These are phyloP conservation scores for Sphaerosporella brunnea DNA, from an alignment of 495 filamentous ascomycete species.

Conservation along the genomic window DNA sequence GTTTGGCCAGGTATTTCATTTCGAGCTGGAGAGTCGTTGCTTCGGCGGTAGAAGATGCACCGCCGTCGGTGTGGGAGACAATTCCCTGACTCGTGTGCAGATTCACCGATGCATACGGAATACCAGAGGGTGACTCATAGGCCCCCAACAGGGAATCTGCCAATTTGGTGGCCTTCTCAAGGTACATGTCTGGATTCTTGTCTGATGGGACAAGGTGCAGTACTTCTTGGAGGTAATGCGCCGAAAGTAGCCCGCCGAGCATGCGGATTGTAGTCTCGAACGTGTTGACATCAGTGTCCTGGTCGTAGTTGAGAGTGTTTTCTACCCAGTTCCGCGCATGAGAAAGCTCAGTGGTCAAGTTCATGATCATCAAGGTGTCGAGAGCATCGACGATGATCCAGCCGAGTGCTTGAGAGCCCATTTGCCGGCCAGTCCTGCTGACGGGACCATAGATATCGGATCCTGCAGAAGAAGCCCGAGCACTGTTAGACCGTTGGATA, in stretches of 20 bases:
- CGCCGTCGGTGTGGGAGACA: slow-evolving; percentile 63
- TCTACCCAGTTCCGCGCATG: slow-evolving; percentile 84
- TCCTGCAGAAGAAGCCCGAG: slow-evolving; percentile 33
- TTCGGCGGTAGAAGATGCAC: slow-evolving; percentile 85
- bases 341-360: slow-evolving; percentile 66
- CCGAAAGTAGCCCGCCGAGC: slow-evolving; percentile 84
- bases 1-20: slow-evolving; percentile 89
- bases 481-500: background rate
- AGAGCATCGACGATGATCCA: slow-evolving; percentile 97
- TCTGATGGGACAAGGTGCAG: slow-evolving; percentile 33
- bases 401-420: slow-evolving; percentile 67
- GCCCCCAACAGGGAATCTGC: slow-evolving; percentile 73
- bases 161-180: slow-evolving; percentile 88
- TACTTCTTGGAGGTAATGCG: slow-evolving; percentile 63
- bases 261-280: slow-evolving; percentile 98
- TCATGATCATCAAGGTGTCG: slow-evolving; percentile 97
- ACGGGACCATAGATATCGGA: slow-evolving; percentile 72
- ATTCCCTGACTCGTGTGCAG: slow-evolving; percentile 56
- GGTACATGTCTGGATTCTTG: slow-evolving; percentile 67
- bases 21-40: slow-evolving; percentile 84
- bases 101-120: slow-evolving; percentile 84
- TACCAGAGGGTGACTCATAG: slow-evolving; percentile 67
- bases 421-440: slow-evolving; percentile 59
- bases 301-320: slow-evolving; percentile 63
- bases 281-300: slow-evolving; percentile 87